A percentile compares a stretch with the other conserved stretches of the same genome.
phyloP scores from a whole-genome alignment of 208 protist genomes.

The Endotrypanum monterogeii region DNA sequence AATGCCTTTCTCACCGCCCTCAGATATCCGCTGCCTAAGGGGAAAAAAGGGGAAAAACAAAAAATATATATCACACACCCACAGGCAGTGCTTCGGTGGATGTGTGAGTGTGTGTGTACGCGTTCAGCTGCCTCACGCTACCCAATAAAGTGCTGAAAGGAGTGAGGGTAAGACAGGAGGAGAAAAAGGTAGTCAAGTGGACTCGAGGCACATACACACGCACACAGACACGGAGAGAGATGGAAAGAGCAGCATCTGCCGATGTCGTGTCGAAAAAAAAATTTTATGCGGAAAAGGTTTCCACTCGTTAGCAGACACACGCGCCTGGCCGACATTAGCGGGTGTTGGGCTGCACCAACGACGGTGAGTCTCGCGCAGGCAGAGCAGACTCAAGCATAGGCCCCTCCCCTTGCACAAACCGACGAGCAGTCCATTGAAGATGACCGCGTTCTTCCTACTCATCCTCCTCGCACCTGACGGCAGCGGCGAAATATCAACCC shows the following conservation, averaged over 20 bases:
- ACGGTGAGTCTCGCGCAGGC: no score
- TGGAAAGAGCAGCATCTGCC: neutral
- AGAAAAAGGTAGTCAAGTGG: neutral
- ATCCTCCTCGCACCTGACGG: neutral
- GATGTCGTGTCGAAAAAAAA: neutral
- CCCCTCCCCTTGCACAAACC: neutral
- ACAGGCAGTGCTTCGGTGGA: neutral
- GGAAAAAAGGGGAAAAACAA: no score
- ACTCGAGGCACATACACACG: neutral
- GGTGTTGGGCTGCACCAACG: no score
- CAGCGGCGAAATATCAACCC: neutral
- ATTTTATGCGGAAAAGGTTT: no score
- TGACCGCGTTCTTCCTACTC: neutral
- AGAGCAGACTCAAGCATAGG: no score
- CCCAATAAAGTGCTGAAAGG: neutral
- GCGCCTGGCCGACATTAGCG: no score
- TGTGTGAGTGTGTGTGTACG: conserved; percentile 1
- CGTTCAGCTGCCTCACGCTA: conserved; percentile 2
- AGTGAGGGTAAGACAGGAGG: neutral
- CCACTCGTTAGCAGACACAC: neutral
- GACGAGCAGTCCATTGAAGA: neutral
- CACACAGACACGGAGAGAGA: neutral
- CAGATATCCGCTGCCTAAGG: no score
- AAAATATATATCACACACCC: neutral
- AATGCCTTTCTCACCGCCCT: no score